Evolutionary conservation across 2,329 filamentous ascomycete species (phyloP).

Genomic region (Fusarium sp.): DNA sequence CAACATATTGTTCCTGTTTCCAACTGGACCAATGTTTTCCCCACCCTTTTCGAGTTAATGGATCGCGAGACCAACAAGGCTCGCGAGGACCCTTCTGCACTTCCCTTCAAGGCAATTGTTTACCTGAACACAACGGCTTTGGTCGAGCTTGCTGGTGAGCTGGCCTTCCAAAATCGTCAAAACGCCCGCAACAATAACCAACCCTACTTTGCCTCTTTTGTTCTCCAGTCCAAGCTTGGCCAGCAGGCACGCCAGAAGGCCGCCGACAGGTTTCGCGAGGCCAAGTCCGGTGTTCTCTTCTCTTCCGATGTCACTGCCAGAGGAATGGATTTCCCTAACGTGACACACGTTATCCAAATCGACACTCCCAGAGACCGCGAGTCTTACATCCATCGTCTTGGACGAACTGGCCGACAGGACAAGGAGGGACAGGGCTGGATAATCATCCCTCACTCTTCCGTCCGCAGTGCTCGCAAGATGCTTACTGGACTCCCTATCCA

Average conservation of each 20-base stretch:
- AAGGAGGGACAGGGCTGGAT: slow-evolving; percentile 80
- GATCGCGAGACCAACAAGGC: slow-evolving; percentile 67
- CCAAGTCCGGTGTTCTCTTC: slow-evolving; percentile 74
- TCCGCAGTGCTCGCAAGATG: slow-evolving; percentile 59
- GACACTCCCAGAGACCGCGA: slow-evolving; percentile 74
- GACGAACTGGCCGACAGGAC: slow-evolving; percentile 80
- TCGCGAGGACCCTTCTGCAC: slow-evolving; percentile 53
- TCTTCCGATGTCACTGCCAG: slow-evolving; percentile 85
- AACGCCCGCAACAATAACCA: slow-evolving; percentile 55
- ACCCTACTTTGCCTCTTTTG: slow-evolving; percentile 56
- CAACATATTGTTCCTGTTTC: slow-evolving; percentile 78
- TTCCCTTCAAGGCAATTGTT: slow-evolving; percentile 94
- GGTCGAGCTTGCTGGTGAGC: slow-evolving; percentile 72
- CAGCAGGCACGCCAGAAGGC: slow-evolving; percentile 77
- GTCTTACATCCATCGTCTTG: slow-evolving; percentile 81
- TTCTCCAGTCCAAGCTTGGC: slow-evolving; percentile 82
- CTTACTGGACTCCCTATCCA: slow-evolving; percentile 72
- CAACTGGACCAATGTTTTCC: slow-evolving; percentile 81
- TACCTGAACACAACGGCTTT: slow-evolving; percentile 87
- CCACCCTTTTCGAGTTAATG: slow-evolving; percentile 81
- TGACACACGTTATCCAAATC: slow-evolving; percentile 83
- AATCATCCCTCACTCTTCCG: slow-evolving; percentile 69
- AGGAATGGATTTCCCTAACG: slow-evolving; percentile 85
- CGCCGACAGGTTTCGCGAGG: slow-evolving; percentile 77
- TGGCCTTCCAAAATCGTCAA: slow-evolving; percentile 58